Conservation (phyloP, 2,329 filamentous ascomycete species). For the Talaromyces funiculosus region DNA sequence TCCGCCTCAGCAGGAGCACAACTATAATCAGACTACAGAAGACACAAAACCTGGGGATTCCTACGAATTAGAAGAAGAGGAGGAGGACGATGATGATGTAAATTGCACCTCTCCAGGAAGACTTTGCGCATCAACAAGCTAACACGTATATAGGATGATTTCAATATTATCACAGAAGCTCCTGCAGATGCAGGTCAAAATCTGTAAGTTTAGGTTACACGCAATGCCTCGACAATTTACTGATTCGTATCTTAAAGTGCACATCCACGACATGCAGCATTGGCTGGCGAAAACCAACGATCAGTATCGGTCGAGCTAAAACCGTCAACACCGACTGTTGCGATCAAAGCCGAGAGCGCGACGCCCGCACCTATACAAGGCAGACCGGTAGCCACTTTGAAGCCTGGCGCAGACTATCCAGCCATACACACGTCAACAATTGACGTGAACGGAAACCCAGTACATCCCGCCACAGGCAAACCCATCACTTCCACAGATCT, state of each 20-base stretch:
- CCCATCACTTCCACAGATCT: conserved; percentile 77
- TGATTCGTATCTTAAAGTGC: conserved; percentile 25
- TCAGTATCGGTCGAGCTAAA: conserved; percentile 31
- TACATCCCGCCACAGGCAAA: conserved; percentile 67
- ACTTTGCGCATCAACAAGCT: conserved; percentile 2
- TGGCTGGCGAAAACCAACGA: conserved; percentile 32
- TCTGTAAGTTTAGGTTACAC: conserved; percentile 25
- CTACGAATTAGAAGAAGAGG: conserved; percentile 39
- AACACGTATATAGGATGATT: conserved; percentile 37
- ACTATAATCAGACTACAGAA: conserved; percentile 27
- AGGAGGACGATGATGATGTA: conserved; percentile 32
- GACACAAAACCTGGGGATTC: conserved; percentile 31
- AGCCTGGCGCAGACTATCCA: conserved; percentile 60
- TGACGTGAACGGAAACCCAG: conserved; percentile 75
- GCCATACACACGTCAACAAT: conserved; percentile 70
- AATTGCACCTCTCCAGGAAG: background rate
- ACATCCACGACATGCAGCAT: conserved; percentile 34
- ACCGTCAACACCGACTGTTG: conserved; percentile 30
- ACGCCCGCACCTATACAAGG: conserved; percentile 28
- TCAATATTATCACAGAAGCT: conserved; percentile 47
- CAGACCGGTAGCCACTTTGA: conserved; percentile 38
- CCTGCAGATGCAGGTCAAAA: conserved; percentile 37
- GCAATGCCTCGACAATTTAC: conserved; percentile 17
- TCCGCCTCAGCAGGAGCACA: conserved; percentile 26
- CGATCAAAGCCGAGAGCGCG: conserved; percentile 27